Base-by-base conservation (phyloP, 2,329 filamentous ascomycete genomes). In the Fusarium chlamydosporum region DNA sequence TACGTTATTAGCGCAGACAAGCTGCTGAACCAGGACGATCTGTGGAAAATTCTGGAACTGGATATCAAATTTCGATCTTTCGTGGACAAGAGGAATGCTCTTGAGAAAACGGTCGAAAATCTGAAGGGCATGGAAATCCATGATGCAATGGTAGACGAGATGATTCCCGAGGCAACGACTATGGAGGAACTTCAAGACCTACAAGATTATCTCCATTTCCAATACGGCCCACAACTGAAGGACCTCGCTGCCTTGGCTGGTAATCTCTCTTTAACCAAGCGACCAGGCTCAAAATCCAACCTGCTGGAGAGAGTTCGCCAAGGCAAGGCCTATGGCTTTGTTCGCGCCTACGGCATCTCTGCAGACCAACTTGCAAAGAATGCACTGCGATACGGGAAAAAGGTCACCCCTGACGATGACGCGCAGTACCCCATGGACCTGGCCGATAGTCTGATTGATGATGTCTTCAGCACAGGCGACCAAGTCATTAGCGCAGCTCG, bases 161-260 rank as follows among this genome's bases (percentile, higher is more conserved):
- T 97, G 85, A 86, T 96, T n/a, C 85, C 87, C 1, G 85, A 89
- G 60, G 94, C 94, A 4, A 88, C 88, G 6, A 95, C 92, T 1
- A 94, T 97, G 85, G 96, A 99, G 77, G 96, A 99, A 77, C 85
- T 99, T 18, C 96, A 99, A 77, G 96, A 99, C 78, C 82, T 99
- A 23, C 95, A 98, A 76, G 96, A 99, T 75, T 98, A 98, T 74
- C 83, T 98, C 54, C 94, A 98, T 76, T 99, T 99, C 79, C 92
- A 94, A 75, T 98, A 98, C 74, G 89, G 92, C 6, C 84, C 89
- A 4, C 89, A 97, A 77, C 84, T 98, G 48, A 95, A 92, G 76
- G 94, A 98, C 67, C 80, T 96, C 47, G 88, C 90, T 15, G 82
- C 88, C 18, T 85, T 89, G 64, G 85, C 89, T 40, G 84, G 86